Conservation (phyloP, 2,329 filamentous ascomycete species). For the Shiraia bambusicola region DNA sequence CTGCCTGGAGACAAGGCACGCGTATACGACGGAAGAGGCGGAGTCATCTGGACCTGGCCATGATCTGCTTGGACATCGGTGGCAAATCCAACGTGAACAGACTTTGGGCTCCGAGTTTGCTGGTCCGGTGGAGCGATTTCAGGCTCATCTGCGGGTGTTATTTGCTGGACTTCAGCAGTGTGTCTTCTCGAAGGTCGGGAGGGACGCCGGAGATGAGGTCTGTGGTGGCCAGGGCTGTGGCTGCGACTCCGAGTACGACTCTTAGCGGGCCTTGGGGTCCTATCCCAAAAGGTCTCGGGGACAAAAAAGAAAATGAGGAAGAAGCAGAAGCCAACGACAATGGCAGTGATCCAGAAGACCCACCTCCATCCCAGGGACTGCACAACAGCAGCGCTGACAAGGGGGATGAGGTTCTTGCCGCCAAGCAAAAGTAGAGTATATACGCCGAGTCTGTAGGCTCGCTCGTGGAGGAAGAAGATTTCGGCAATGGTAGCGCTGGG, state of each 20-base stretch:
- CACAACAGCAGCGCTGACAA: conserved; percentile 85
- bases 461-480: conserved; percentile 93
- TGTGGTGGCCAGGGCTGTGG: conserved; percentile 32
- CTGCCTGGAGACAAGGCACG: not conserved
- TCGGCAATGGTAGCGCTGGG: conserved; percentile 93
- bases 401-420: conserved; percentile 85
- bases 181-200: conserved; percentile 21
- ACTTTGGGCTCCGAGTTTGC: conserved; percentile 12
- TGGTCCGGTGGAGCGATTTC: conserved; percentile 2
- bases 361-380: conserved; percentile 78
- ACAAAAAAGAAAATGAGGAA: conserved; percentile 83
- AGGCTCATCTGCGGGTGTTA: not conserved
- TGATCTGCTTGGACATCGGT: conserved; percentile 23
- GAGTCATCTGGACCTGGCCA: not conserved
- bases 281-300: conserved; percentile 94
- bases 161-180: too few relatives aligned
- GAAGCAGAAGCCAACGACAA: conserved; percentile 71
- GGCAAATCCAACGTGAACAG: conserved; percentile 57
- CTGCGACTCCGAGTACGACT: conserved; percentile 35
- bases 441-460: conserved; percentile 88
- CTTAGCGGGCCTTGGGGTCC: conserved; percentile 62
- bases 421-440: conserved; percentile 87
- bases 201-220: conserved; percentile 28
- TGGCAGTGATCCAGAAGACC: conserved; percentile 87
- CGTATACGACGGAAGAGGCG: not conserved